Percentiles rank a stretch among this genome's conserved stretches.
phyloP scores from a whole-genome alignment of 1,139 yeast species.

The Geotrichum fermentans region DNA sequence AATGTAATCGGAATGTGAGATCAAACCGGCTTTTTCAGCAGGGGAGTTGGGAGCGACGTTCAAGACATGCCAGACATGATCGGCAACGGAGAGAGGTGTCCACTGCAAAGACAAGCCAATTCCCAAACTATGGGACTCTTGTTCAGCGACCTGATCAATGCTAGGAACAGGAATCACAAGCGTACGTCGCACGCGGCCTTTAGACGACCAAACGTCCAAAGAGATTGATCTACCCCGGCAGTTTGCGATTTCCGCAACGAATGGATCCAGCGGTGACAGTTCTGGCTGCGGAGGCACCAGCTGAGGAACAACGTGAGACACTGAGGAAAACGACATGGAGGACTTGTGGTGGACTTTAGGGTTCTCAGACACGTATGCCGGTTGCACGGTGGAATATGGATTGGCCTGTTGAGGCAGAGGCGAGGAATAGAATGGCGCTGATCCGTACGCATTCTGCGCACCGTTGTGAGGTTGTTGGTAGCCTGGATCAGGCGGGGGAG shows the following conservation, averaged over 20 bases:
- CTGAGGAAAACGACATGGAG: constrained; percentile 18
- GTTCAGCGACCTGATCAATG: constrained; percentile 17
- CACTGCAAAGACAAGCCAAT: constrained; percentile 72
- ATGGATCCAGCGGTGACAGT: constrained; percentile 30
- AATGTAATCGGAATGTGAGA: constrained; percentile 83
- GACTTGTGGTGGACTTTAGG: constrained; percentile 10
- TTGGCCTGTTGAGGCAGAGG: neutral
- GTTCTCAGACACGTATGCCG: neutral
- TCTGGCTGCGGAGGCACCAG: constrained; percentile 22
- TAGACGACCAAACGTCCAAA: constrained; percentile 80
- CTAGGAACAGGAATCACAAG: constrained; percentile 44
- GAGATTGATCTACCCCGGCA: constrained; percentile 42
- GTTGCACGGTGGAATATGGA: neutral
- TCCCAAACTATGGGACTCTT: constrained; percentile 28
- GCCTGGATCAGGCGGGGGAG: constrained; percentile 8
- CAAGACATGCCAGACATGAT: constrained; percentile 87
- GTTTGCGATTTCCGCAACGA: constrained; percentile 30
- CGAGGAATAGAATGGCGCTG: neutral
- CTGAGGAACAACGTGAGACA: constrained; percentile 25
- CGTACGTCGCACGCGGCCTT: constrained; percentile 67
- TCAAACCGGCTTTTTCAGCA: constrained; percentile 75
- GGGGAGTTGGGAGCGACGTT: constrained; percentile 75
- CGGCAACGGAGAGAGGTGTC: constrained; percentile 68
- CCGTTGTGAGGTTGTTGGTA: constrained; percentile 1
- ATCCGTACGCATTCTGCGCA: constrained; percentile 9